phyloP scores from a whole-genome alignment of 306 rosid species.

The Hippophae tibetana region DNA sequence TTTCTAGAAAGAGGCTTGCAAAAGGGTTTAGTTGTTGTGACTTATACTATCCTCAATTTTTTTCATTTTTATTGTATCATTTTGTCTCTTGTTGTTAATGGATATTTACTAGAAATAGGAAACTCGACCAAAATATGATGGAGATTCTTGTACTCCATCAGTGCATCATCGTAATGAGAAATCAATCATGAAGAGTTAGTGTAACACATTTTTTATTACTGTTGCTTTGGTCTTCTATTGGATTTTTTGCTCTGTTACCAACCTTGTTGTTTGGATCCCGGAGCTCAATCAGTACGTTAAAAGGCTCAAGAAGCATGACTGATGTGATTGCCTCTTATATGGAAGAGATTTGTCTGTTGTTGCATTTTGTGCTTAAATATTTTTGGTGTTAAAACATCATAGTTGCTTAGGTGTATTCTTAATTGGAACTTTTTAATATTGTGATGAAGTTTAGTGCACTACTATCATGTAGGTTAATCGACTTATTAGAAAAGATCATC shows the following conservation, averaged over 20 bases:
- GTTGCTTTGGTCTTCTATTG: constrained; percentile 78
- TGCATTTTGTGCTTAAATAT: no score
- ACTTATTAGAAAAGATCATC: constrained; percentile 60
- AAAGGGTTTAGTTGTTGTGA: constrained; percentile 82
- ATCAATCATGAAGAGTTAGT: constrained; percentile 96
- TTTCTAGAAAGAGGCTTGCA: no score
- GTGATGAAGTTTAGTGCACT: constrained; percentile 1
- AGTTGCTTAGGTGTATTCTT: no score
- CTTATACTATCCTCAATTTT: constrained; percentile 80
- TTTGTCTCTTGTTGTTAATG: constrained; percentile 78
- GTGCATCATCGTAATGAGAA: constrained; percentile 88
- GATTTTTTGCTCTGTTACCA: constrained; percentile 86
- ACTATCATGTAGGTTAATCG: constrained; percentile 51
- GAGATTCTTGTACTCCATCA: constrained; percentile 66
- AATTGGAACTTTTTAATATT: no score
- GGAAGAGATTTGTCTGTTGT: no score
- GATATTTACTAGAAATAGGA: constrained; percentile 98
- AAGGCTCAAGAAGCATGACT: constrained; percentile 67
- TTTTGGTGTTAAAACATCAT: no score
- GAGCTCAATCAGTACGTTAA: constrained; percentile 78
- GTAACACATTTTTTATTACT: constrained; percentile 88
- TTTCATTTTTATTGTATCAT: constrained; percentile 85
- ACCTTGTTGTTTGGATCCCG: constrained; percentile 66
- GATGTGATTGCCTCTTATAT: constrained; percentile 12
- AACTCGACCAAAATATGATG: constrained; percentile 58